Evolutionary conservation across 768 basidiomycete genomes (phyloP), one percentile per base, ranked within the genome.

Genomic region (Gymnopilus dilepis): DNA sequence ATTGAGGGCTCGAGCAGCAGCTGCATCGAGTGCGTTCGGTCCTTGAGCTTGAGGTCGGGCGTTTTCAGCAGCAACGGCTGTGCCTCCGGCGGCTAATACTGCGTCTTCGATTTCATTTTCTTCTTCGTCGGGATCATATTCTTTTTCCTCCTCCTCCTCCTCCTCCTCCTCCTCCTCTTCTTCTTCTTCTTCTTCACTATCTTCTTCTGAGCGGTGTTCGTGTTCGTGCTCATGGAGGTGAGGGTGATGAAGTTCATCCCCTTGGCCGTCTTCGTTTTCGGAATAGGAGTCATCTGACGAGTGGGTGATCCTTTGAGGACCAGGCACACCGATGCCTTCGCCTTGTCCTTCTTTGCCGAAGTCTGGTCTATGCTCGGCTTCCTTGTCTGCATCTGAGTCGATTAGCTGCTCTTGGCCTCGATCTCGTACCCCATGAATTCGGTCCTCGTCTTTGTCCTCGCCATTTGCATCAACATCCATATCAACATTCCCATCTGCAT

Each of bases 101-200:
- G 26, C 47, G 8, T 26, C 26, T 28, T 73, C 77, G 28, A 78
- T 79, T 17, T 79, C 77, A 31, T 69, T n/a, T n/a, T n/a, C n/a
- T n/a, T n/a, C n/a, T n/a, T n/a, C n/a, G n/a, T n/a, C n/a, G n/a
- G n/a, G n/a, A n/a, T n/a, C n/a, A n/a, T n/a, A n/a, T n/a, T n/a
- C 72, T 21, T 77, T 78, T 12, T 67, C 74, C 63, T 77, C 77
- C n/a, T 69, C 72, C 6, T 75, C 79, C 8, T 71, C 77, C 40
- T 76, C 80, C 8, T 71, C 75, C 2, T 80, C 80, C 0, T 82
- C 77, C 4, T 75, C 79, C n/a, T 82, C 79, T 4, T 79, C 77
- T 6, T 74, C 73, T 21, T 63, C 72, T 8, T 71, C 73, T 6
- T 68, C 75, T 8, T 67, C 73, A n/a, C 42, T 70, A 17, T 72